Base-by-base conservation (phyloP, 257 asterid genomes). In the Solanum ossicruentum region DNA sequence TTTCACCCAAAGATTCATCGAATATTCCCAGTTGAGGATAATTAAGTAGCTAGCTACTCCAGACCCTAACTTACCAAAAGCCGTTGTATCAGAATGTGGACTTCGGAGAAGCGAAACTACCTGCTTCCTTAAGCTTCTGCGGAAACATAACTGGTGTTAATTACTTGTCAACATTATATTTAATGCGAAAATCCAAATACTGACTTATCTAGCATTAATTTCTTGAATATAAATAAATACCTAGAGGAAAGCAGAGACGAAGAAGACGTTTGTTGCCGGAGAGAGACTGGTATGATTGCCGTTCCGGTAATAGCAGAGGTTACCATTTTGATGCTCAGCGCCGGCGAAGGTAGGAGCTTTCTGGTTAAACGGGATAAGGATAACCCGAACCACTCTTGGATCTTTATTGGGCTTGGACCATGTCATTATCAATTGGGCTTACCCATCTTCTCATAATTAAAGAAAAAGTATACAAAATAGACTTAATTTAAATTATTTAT, bases 291-390 rank as follows among this genome's bases (percentile, higher is more conserved):
- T 4, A 87, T 84, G 83, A 77, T 87, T 8, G 91, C 83, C 56
- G 95, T 89, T 75, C 92, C 85, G 41, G 93, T 90, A 90, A 94
- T 92, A 57, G 98, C 89, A 84, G 98, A 89, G 58, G 93, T 86
- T 87, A 86, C 97, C 95, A 89, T 93, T 45, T 84, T 84, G 49
- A 56, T 21, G 9, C 65, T 83, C 78, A 28, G 47, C 45, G 36
- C 75, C 54, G 75, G 36, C n/a, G n/a, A 49, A 71, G 55, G 23
- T 71, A 20, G 10, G 8, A 43, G 56, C 36, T 2, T 81, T 45
- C 84, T n/a, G 57, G 72, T 81, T 39, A 81, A 82, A 58, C 26
- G 45, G 84, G 77, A 82, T 82, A 82, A 82, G 75, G 47, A 82
- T 8, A 16, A 8, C 60, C 84, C 82, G 63, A 26, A 15, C 43